A percentile compares a stretch with the other conserved stretches of the same genome.
phyloP scores from a whole-genome alignment of 495 filamentous ascomycete genomes.

The Cladorrhinum samala region DNA sequence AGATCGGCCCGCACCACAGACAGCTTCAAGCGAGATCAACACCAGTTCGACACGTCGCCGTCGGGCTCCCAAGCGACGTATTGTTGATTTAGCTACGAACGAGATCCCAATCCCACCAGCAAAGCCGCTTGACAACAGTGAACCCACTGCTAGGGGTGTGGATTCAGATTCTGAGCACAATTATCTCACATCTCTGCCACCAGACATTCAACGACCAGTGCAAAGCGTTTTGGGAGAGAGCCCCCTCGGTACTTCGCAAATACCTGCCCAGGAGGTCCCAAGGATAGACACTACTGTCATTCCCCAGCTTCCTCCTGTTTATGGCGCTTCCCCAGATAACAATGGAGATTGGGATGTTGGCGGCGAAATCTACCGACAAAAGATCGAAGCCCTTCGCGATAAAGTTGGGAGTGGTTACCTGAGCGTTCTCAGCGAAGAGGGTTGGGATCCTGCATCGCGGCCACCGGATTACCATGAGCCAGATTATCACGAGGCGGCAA shows the following conservation, averaged over 20 bases:
- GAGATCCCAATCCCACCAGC: slow-evolving; percentile 40
- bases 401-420: slow-evolving; percentile 83
- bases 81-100: slow-evolving; percentile 72
- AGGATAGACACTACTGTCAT: slow-evolving; percentile 41
- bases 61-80: slow-evolving; percentile 60
- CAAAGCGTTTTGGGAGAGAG: slow-evolving; percentile 22
- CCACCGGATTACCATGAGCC: slow-evolving; percentile 27
- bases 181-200: slow-evolving; percentile 40
- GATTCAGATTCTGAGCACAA: slow-evolving; percentile 26
- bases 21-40: slow-evolving; percentile 45
- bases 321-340: slow-evolving; percentile 29
- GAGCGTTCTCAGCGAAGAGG: slow-evolving; percentile 74
- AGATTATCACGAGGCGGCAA: slow-evolving; percentile 35
- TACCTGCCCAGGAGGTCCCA: slow-evolving; percentile 35
- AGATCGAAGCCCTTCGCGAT: slow-evolving; percentile 75
- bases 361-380: slow-evolving; percentile 74
- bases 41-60: slow-evolving; percentile 45
- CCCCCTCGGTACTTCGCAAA: slow-evolving; percentile 22
- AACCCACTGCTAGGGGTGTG: neutral
- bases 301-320: slow-evolving; percentile 36
- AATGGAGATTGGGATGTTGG: slow-evolving; percentile 59
- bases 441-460: slow-evolving; percentile 42
- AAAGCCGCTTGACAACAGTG: slow-evolving; percentile 18
- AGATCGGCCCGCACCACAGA: slow-evolving; percentile 39
- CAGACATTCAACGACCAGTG: slow-evolving; percentile 24